Conservation (phyloP, 2,329 filamentous ascomycete genomes). For the Penicillium sclerotiorum region DNA sequence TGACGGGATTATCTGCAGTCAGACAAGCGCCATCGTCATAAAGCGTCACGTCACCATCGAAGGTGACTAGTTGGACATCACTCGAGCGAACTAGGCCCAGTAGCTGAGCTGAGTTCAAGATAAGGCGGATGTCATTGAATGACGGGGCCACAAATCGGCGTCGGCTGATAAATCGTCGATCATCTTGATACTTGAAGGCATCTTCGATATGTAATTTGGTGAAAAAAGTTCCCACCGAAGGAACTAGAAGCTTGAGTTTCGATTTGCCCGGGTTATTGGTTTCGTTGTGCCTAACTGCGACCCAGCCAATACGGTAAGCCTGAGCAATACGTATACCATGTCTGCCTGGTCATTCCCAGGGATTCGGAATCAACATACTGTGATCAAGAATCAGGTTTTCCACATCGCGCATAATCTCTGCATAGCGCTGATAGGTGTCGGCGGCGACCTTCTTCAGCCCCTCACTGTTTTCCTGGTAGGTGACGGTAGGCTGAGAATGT, state of each 20-base stretch:
- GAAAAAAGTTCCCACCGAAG: slow-evolving; percentile 90
- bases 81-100: slow-evolving; percentile 81
- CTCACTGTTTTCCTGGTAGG: slow-evolving; percentile 70
- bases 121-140: slow-evolving; percentile 93
- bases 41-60: slow-evolving; percentile 95
- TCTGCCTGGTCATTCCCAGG: slow-evolving; percentile 7
- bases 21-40: slow-evolving; percentile 88
- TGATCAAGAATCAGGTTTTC: slow-evolving; percentile 91
- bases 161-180: slow-evolving; percentile 81
- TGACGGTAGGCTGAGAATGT: slow-evolving; percentile 88
- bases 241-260: slow-evolving; percentile 89
- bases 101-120: slow-evolving; percentile 91
- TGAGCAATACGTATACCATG: background rate
- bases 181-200: slow-evolving; percentile 89
- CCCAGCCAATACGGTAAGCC: slow-evolving; percentile 5
- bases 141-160: slow-evolving; percentile 92
- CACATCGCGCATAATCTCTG: slow-evolving; percentile 92
- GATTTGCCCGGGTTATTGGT: slow-evolving; percentile 70
- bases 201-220: slow-evolving; percentile 83
- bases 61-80: slow-evolving; percentile 82
- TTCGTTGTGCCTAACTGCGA: slow-evolving; percentile 72
- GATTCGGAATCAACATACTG: slow-evolving; percentile 60
- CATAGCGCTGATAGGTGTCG: slow-evolving; percentile 83
- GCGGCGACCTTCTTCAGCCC: slow-evolving; percentile 71
- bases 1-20: slow-evolving; percentile 73